Percentiles rank a stretch among this genome's conserved stretches.
These are phyloP conservation scores for Saturnispora diversa DNA, from an alignment of 805 yeast species.

Conservation along the genomic window DNA sequence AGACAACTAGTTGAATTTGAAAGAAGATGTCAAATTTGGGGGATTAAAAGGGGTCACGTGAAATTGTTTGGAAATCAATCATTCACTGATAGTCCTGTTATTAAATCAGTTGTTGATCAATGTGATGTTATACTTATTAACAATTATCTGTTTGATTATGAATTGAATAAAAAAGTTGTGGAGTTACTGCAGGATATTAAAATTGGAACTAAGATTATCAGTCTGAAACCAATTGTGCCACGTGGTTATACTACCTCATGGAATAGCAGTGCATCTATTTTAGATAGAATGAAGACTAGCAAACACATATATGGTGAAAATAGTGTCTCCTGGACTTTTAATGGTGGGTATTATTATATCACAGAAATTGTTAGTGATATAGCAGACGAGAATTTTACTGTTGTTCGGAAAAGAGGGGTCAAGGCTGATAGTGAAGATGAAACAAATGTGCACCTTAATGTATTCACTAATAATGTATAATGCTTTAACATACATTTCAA, in stretches of 20 bases:
- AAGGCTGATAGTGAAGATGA: slow-evolving; percentile 15
- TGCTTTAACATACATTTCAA: too few relatives aligned
- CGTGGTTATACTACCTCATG: slow-evolving; percentile 59
- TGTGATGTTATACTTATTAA: slow-evolving; percentile 73
- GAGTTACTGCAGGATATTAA: slow-evolving; percentile 51
- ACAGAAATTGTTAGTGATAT: slow-evolving; percentile 47
- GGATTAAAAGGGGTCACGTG: slow-evolving; percentile 50
- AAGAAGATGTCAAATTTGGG: slow-evolving; percentile 53
- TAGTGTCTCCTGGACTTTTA: slow-evolving; percentile 87
- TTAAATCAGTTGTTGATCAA: slow-evolving; percentile 43
- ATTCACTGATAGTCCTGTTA: slow-evolving; percentile 58
- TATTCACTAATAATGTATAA: slow-evolving; percentile 29
- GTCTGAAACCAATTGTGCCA: slow-evolving; percentile 72
- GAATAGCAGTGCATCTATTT: slow-evolving; percentile 44
- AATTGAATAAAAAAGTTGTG: slow-evolving; percentile 60
- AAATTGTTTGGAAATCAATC: slow-evolving; percentile 58
- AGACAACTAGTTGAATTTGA: slow-evolving; percentile 51
- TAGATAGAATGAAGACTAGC: slow-evolving; percentile 58
- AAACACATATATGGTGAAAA: slow-evolving; percentile 55
- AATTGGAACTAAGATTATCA: slow-evolving; percentile 71
- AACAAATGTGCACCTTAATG: slow-evolving; percentile 23
- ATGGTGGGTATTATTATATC: slow-evolving; percentile 71
- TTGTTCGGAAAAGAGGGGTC: slow-evolving; percentile 21
- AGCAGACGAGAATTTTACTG: slow-evolving; percentile 29
- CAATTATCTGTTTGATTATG: slow-evolving; percentile 76